Conservation (phyloP, 768 basidiomycete species). For the Boletus sensibilis region DNA sequence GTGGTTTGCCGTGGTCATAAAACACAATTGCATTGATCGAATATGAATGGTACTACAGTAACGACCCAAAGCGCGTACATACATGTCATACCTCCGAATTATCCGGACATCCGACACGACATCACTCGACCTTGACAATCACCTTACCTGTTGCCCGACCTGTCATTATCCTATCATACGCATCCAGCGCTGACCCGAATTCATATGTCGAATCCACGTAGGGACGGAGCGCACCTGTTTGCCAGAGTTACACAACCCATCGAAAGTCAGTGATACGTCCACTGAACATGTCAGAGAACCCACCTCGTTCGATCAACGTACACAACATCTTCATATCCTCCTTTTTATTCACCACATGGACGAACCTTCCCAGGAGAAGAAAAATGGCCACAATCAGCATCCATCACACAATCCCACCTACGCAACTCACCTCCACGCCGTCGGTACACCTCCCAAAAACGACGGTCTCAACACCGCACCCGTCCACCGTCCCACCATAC, state of each 20-base stretch:
- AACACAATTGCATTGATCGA: not conserved
- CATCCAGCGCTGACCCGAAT: constrained; percentile 57
- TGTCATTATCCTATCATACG: constrained; percentile 61
- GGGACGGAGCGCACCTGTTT: constrained; percentile 48
- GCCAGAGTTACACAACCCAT: not conserved
- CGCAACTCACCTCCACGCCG: constrained; percentile 44
- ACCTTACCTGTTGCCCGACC: constrained; percentile 64
- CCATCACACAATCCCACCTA: not conserved
- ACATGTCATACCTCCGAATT: not conserved
- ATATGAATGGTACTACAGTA: not conserved
- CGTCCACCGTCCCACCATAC: not conserved
- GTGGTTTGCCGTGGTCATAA: not conserved
- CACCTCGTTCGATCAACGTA: constrained; percentile 45
- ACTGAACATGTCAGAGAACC: not conserved
- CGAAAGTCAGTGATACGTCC: not conserved
- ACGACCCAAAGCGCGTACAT: not conserved
- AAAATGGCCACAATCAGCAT: not conserved
- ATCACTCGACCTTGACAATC: constrained; percentile 49
- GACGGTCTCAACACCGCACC: constrained; percentile 33
- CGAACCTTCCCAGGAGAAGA: constrained; percentile 10
- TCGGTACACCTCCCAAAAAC: constrained; percentile 53
- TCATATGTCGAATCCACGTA: constrained; percentile 57
- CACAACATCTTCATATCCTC: constrained; percentile 39
- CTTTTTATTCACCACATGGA: constrained; percentile 33
- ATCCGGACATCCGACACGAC: not conserved